Evolutionary conservation across 1,284 basidiomycete genomes (phyloP).

Genomic region (Cryptococcus sp.): DNA sequence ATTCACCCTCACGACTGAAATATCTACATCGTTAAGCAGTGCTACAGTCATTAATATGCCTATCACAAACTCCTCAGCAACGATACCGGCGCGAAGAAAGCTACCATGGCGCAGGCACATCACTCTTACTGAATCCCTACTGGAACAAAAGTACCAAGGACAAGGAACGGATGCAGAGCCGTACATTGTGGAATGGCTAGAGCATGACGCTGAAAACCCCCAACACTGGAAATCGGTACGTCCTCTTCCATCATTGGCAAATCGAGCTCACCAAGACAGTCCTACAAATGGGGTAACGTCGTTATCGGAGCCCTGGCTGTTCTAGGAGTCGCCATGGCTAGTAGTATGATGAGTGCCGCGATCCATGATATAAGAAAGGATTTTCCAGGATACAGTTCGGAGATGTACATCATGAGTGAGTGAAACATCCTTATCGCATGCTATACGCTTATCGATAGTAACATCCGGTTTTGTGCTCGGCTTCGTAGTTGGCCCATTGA

Average conservation of each 20-base stretch:
- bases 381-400: constrained; percentile 18
- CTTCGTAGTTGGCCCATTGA: constrained; percentile 13
- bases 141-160: constrained; percentile 6
- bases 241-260: background rate
- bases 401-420: constrained; percentile 25
- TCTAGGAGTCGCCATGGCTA: constrained; percentile 22
- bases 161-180: constrained; percentile 9
- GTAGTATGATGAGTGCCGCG: constrained; percentile 22
- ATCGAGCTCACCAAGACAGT: background rate
- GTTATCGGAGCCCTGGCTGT: constrained; percentile 14
- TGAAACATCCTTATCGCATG: background rate
- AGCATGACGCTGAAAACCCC: constrained; percentile 9
- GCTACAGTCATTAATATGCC: no score
- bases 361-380: constrained; percentile 16
- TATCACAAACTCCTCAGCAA: no score
- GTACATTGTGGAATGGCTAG: constrained; percentile 8
- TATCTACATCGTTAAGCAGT: no score
- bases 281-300: constrained; percentile 11
- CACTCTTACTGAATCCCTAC: constrained; percentile 4
- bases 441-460: background rate
- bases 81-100: background rate
- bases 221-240: constrained; percentile 4
- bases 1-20: no score
- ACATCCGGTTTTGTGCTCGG: constrained; percentile 12
- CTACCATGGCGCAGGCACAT: constrained; percentile 10